A percentile compares a stretch with the other conserved stretches of the same genome.
These are phyloP conservation scores for Vigna angularis DNA, from an alignment of 306 rosid genomes.

Conservation along the genomic window DNA sequence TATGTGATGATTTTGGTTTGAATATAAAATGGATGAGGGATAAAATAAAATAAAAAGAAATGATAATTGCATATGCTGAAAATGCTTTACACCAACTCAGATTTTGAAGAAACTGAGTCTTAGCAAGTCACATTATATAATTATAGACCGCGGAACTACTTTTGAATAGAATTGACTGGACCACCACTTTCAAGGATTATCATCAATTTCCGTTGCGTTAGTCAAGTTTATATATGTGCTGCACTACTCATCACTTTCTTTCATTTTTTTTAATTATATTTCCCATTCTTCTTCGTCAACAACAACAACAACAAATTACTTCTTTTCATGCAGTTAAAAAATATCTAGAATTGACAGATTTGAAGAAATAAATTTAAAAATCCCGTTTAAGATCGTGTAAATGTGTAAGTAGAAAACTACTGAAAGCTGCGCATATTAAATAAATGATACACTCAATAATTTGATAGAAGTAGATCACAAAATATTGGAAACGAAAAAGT, in stretches of 20 bases:
- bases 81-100: conserved; percentile 46
- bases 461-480: neutral
- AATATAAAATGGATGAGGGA: neutral
- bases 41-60: neutral
- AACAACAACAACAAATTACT: neutral
- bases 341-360: neutral
- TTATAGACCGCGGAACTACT: conserved; percentile 27
- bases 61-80: conserved; percentile 37
- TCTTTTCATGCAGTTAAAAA: neutral
- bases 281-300: neutral
- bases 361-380: neutral
- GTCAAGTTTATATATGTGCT: conserved; percentile 36
- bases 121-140: conserved; percentile 31
- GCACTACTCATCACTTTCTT: neutral
- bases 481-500: neutral
- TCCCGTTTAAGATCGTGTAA: neutral
- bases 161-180: conserved; percentile 43
- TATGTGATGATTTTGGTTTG: neutral
- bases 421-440: neutral
- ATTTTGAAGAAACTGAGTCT: conserved; percentile 10
- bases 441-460: neutral
- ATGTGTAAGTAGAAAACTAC: neutral
- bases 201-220: conserved; percentile 31
- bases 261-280: neutral
- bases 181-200: conserved; percentile 36